Percentiles rank a stretch among this genome's conserved stretches.
Evolutionary conservation across 2,329 filamentous ascomycete genomes (phyloP).

Genomic region (Amphichorda felina): DNA sequence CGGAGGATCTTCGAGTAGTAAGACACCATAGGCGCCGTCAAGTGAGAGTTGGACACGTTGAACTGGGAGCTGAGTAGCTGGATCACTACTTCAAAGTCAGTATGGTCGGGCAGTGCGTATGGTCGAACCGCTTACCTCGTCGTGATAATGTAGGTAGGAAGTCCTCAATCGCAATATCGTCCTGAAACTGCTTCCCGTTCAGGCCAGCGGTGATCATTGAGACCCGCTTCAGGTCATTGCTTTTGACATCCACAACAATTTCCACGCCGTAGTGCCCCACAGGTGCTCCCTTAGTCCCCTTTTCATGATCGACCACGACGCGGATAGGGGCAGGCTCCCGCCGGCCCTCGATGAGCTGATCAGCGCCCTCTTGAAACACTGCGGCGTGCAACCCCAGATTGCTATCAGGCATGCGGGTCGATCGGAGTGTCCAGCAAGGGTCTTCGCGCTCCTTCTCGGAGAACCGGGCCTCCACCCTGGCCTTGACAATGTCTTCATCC

Average conservation of each 20-base stretch:
- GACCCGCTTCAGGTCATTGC: conserved; percentile 37
- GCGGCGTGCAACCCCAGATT: conserved; percentile 51
- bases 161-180: conserved; percentile 61
- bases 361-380: conserved; percentile 59
- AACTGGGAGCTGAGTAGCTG: conserved; percentile 62
- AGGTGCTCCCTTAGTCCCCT: conserved; percentile 52
- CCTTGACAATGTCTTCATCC: conserved; percentile 78
- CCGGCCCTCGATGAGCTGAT: conserved; percentile 50
- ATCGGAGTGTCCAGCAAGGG: conserved; percentile 68
- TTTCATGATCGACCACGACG: conserved; percentile 60
- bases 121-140: conserved; percentile 52
- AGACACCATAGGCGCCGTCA: conserved; percentile 59
- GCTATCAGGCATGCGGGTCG: conserved; percentile 49
- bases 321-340: conserved; percentile 58
- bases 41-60: conserved; percentile 48
- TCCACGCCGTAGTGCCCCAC: conserved; percentile 60
- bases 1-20: conserved; percentile 70
- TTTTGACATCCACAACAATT: conserved; percentile 52
- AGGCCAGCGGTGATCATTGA: conserved; percentile 46
- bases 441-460: conserved; percentile 73
- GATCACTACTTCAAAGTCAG: conserved; percentile 50
- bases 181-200: conserved; percentile 59
- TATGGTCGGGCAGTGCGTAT: too few relatives aligned
- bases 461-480: conserved; percentile 75
- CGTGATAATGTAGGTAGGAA: conserved; percentile 66